A percentile compares a stretch with the other conserved stretches of the same genome.
These are phyloP conservation scores for Puccinia sorghi DNA, from an alignment of 1,284 basidiomycete genomes.

Conservation along the genomic window DNA sequence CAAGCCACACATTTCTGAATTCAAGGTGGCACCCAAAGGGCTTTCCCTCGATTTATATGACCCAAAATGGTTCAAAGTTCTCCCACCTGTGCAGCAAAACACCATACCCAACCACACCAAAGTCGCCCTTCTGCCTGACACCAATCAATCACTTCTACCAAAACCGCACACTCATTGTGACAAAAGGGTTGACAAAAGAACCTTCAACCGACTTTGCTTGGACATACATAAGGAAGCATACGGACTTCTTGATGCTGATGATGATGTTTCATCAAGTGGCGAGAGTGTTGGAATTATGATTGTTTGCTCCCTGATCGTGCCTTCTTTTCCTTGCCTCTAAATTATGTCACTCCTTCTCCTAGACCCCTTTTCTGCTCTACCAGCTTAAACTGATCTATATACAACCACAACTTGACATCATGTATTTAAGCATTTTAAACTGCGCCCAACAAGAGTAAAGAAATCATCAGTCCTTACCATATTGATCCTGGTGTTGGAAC, in stretches of 20 bases:
- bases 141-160: background rate
- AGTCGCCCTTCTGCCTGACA: slow-evolving; percentile 19
- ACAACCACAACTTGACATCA: too few species aligned
- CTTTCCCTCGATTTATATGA: slow-evolving; percentile 23
- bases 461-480: too few species aligned
- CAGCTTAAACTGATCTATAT: too few species aligned
- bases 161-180: background rate
- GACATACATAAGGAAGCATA: background rate
- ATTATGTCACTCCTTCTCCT: too few species aligned
- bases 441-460: too few species aligned
- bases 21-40: background rate
- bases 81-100: background rate
- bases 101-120: background rate
- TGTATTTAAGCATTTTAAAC: too few species aligned
- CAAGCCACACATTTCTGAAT: background rate
- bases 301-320: too few species aligned
- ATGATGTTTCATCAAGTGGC: background rate
- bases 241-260: background rate
- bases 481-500: too few species aligned
- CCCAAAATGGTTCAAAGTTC: slow-evolving; percentile 1
- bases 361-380: too few species aligned
- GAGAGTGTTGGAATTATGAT: too few species aligned
- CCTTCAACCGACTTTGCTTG: slow-evolving; percentile 2
- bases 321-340: too few species aligned
- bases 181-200: background rate